Evolutionary conservation across 1,139 yeast genomes (phyloP), one percentile per base, ranked within the genome.

Genomic region (Blastobotrys malaysiensis): DNA sequence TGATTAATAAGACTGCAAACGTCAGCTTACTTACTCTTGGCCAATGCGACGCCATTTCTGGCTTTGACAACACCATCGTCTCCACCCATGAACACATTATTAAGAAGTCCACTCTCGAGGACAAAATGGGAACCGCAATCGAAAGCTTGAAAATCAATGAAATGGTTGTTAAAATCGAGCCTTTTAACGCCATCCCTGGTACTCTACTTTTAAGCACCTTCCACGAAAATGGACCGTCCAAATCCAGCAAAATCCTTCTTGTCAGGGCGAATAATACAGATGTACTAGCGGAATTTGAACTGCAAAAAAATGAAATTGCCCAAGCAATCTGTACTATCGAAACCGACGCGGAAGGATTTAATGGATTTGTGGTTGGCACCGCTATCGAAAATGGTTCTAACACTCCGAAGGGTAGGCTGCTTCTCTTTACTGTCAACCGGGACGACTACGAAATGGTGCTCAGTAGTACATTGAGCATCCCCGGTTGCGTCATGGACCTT

Each of bases 321-420:
- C 52, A 50, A 22, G 44, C 43, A 2, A 45, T 52, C 9, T 9
- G 16, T 7, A 13, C 43, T 5, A 27, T 46, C 4, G 46, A 47
- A 19, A 45, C 51, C 9, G 51, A 51, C 2, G 6, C 48, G 3
- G 50, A 51, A 6, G 53, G 43, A 3, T 50, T 55, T 18, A 36
- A 49, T 6, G 59, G 57, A 5, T 21, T 56, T 36, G 54, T 52
- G 5, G 50, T 55, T 2, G 59, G 59, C 11, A 50, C 57, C 11
- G 46, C 52, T 5, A 16, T 31, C 5, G 58, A 55, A 26, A 45
- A 43, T 22, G 14, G 31, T 5, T 36, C 31, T 6, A 46, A 51
- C 9, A 14, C 36, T 18, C 49, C 36, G 9, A 26, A 19, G 9
- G 55, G 56, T 4, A 20, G 50, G 18, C 21, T 55, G 16, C 16